Evolutionary conservation across 305 asterid genomes (phyloP).

Genomic region (Withania somnifera): DNA sequence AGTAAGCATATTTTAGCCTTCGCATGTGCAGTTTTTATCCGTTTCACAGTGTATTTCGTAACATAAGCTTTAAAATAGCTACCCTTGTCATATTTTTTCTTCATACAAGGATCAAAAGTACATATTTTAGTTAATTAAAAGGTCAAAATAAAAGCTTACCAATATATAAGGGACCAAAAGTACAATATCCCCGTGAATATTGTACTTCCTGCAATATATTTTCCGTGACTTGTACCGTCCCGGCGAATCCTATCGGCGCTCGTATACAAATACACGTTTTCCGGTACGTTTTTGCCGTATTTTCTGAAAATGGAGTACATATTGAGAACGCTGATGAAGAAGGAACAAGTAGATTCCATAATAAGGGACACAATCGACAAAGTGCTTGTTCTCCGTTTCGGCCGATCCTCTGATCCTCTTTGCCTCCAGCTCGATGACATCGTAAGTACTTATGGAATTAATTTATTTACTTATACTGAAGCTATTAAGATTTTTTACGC

Average conservation of each 20-base stretch:
- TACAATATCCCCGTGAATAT: neutral
- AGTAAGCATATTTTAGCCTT: no score
- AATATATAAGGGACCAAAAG: neutral
- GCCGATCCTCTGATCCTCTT: constrained; percentile 52
- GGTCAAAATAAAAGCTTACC: neutral
- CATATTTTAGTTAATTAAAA: neutral
- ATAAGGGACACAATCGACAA: constrained; percentile 83
- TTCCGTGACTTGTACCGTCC: neutral
- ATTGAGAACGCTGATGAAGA: constrained; percentile 47
- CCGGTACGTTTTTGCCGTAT: neutral
- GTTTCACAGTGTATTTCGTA: no score
- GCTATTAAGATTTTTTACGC: neutral
- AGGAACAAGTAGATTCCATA: constrained; percentile 53
- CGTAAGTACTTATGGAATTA: constrained; percentile 27
- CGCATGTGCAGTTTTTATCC: no score
- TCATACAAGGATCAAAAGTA: neutral
- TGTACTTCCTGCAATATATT: neutral
- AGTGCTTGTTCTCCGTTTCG: constrained; percentile 92
- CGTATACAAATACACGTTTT: neutral
- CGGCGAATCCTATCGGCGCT: neutral
- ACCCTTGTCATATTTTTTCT: neutral
- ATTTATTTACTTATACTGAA: no score
- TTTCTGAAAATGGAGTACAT: constrained; percentile 42
- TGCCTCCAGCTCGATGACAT: constrained; percentile 84
- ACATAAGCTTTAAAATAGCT: neutral